These are phyloP conservation scores for Colletotrichum caudatum DNA, from an alignment of 2,329 filamentous ascomycete genomes.

Conservation along the genomic window DNA sequence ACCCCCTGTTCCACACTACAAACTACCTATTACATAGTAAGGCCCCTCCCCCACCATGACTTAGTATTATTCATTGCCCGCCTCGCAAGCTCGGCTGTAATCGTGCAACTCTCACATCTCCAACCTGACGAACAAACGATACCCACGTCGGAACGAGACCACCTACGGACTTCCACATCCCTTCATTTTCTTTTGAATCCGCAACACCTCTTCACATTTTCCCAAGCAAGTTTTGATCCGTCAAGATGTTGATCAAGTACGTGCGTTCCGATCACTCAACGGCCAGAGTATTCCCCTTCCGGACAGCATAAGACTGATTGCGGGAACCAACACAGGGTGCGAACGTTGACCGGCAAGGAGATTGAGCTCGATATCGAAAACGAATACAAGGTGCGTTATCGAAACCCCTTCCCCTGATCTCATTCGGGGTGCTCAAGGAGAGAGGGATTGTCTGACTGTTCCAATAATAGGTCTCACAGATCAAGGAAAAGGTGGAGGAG, in stretches of 20 bases:
- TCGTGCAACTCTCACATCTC: constrained; percentile 11
- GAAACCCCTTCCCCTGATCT: background rate
- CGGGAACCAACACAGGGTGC: constrained; percentile 76
- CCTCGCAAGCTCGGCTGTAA: constrained; percentile 23
- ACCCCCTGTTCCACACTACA: constrained; percentile 22
- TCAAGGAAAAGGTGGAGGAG: constrained; percentile 99
- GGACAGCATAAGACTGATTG: constrained; percentile 15
- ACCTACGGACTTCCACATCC: background rate
- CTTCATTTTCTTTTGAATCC: constrained; percentile 13
- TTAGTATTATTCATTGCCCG: constrained; percentile 8
- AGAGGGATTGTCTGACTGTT: constrained; percentile 10
- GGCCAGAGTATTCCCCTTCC: background rate
- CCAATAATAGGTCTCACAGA: constrained; percentile 79
- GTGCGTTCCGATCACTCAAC: constrained; percentile 40
- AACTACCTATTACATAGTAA: background rate
- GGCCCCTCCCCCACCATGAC: constrained; percentile 39
- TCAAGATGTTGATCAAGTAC: constrained; percentile 66
- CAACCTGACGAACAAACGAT: constrained; percentile 17
- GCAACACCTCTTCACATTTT: background rate
- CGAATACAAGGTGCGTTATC: constrained; percentile 81
- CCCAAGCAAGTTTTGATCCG: constrained; percentile 13
- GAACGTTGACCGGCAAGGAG: constrained; percentile 97
- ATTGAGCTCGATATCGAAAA: constrained; percentile 98
- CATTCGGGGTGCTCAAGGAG: background rate
- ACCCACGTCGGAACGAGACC: constrained; percentile 1